Percentiles rank a stretch among this genome's conserved stretches.
Conservation (phyloP, 345 rosid genomes). For the Pseudoturritis turrita region DNA sequence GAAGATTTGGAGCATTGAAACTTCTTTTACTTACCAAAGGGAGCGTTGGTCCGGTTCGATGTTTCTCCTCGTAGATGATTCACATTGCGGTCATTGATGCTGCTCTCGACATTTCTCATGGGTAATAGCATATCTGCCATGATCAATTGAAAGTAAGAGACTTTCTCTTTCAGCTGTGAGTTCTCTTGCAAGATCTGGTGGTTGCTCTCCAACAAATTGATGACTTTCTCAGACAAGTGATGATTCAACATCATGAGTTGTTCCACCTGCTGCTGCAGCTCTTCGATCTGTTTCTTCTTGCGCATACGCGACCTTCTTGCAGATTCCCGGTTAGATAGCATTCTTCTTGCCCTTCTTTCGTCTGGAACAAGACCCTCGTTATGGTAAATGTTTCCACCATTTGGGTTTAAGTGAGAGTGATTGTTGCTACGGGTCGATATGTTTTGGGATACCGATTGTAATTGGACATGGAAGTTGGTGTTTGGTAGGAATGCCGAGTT, state of each 20-base stretch:
- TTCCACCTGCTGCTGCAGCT: slow-evolving; percentile 59
- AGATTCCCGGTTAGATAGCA: slow-evolving; percentile 74
- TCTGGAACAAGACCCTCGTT: slow-evolving; percentile 11
- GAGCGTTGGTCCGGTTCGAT: slow-evolving; percentile 26
- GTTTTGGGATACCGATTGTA: slow-evolving; percentile 34
- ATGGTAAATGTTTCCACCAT: slow-evolving; percentile 6
- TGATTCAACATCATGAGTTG: slow-evolving; percentile 51
- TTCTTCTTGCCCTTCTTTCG: slow-evolving; percentile 62
- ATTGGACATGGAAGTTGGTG: slow-evolving; percentile 23
- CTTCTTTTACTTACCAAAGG: slow-evolving; percentile 16
- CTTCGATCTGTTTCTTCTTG: slow-evolving; percentile 75
- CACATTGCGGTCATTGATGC: slow-evolving; percentile 2
- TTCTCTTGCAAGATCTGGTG: slow-evolving; percentile 70
- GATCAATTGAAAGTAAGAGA: slow-evolving; percentile 53
- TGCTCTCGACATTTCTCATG: slow-evolving; percentile 34
- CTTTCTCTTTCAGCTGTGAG: slow-evolving; percentile 63
- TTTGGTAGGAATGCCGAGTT: slow-evolving; percentile 23
- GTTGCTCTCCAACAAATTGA: slow-evolving; percentile 57
- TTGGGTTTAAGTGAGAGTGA: slow-evolving; percentile 28
- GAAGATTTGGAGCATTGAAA: not conserved
- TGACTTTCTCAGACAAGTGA: slow-evolving; percentile 65
- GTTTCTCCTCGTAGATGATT: slow-evolving; percentile 38
- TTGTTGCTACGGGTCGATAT: slow-evolving; percentile 21
- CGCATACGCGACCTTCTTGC: slow-evolving; percentile 67
- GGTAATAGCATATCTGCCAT: slow-evolving; percentile 52